Evolutionary conservation across 2,329 filamentous ascomycete species (phyloP).

Genomic region (Chaetothyriales sp.): DNA sequence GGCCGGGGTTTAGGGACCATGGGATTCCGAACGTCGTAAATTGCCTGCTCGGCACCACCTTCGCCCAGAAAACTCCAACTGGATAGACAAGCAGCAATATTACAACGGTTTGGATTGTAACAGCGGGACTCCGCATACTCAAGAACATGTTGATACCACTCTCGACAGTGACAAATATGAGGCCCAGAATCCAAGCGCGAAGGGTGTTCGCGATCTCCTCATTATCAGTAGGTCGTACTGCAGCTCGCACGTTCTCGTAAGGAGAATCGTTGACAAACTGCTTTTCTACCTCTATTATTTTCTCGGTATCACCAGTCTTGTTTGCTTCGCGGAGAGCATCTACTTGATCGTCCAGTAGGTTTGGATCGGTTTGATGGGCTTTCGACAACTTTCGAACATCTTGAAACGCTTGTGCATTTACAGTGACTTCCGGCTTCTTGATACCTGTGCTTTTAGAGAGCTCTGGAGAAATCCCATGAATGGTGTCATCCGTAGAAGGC

Average conservation of each 20-base stretch:
- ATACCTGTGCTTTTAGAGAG: no score
- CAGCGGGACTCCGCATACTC: conserved; percentile 37
- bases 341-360: conserved; percentile 45
- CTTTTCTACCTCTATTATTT: conserved; percentile 45
- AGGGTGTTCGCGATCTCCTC: conserved; percentile 48
- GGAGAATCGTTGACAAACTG: conserved; percentile 49
- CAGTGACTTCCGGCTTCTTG: no score
- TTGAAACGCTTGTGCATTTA: no score
- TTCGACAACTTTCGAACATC: no score
- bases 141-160: conserved; percentile 47
- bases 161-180: conserved; percentile 44
- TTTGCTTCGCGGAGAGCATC: conserved; percentile 44
- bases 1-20: conserved; percentile 26
- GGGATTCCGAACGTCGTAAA: conserved; percentile 23
- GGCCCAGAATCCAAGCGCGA: conserved; percentile 46
- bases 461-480: no score
- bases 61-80: conserved; percentile 23
- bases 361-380: conserved; percentile 40
- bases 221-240: conserved; percentile 49
- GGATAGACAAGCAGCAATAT: conserved; percentile 47
- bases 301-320: conserved; percentile 42
- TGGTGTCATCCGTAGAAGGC: no score
- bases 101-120: conserved; percentile 43
- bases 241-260: conserved; percentile 48
- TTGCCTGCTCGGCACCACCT: conserved; percentile 20